A percentile compares a stretch with the other conserved stretches of the same genome.
Evolutionary conservation across 1,139 yeast species (phyloP).

Genomic region (Magnusiomyces tetraspermus): DNA sequence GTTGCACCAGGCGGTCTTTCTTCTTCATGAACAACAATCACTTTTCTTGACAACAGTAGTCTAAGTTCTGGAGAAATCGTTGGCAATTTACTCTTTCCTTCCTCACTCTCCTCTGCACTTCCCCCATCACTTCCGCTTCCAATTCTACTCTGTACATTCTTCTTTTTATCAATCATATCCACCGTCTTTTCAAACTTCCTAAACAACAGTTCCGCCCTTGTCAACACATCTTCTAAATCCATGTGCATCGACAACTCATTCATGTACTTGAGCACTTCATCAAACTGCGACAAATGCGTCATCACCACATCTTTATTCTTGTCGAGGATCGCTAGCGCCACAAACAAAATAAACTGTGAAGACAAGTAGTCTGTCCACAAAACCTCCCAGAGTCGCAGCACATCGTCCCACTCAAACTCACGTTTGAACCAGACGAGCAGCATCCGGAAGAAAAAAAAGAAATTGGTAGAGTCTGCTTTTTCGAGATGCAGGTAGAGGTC

Average conservation of each 20-base stretch:
- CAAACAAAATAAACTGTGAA: conserved; percentile 77
- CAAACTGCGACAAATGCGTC: conserved; percentile 66
- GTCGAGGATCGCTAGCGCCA: conserved; percentile 79
- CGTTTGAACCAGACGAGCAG: conserved; percentile 90
- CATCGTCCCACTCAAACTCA: conserved; percentile 76
- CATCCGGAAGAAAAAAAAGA: conserved; percentile 93
- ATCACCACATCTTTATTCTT: conserved; percentile 74
- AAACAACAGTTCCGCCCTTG: conserved; percentile 74
- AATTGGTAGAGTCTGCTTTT: conserved; percentile 77
- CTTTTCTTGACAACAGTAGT: conserved; percentile 46
- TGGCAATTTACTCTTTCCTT: conserved; percentile 18
- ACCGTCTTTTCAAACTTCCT: conserved; percentile 70
- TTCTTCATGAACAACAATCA: conserved; percentile 58
- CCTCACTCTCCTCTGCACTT: conserved; percentile 13
- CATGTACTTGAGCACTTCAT: conserved; percentile 85
- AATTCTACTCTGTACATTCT: conserved; percentile 17
- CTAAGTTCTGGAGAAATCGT: conserved; percentile 49
- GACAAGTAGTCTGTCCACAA: conserved; percentile 81
- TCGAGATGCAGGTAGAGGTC: conserved; percentile 71
- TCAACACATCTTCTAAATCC: conserved; percentile 62
- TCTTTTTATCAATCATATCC: conserved; percentile 60
- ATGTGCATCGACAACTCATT: conserved; percentile 76
- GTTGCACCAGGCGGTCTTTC: conserved; percentile 32
- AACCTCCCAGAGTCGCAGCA: conserved; percentile 77
- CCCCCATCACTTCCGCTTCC: conserved; percentile 8